Base-by-base conservation (phyloP, 257 asterid genomes). In the Nicotiana sylvestris region DNA sequence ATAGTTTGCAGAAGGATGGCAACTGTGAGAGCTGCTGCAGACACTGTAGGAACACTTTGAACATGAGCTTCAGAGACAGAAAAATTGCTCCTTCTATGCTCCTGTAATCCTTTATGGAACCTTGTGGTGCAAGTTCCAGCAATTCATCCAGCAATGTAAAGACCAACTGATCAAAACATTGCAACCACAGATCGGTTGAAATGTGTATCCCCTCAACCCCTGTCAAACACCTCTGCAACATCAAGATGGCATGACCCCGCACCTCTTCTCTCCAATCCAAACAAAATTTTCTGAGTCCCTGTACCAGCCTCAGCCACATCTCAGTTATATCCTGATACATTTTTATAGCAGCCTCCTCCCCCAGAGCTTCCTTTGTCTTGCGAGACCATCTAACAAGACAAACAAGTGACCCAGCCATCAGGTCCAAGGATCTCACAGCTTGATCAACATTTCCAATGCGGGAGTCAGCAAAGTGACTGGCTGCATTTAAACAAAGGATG, bases 281-380 rank as follows among this genome's bases (percentile, higher is more conserved):
- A 58, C 98, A 92, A 11, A 96, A 94, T 85, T 92, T 94, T 72
- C 95, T 89, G 49, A 96, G 85, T 61, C 95, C 97, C 84, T 92
- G 98, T 6, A 94, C 87, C 83, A 94, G 91, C 88, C 99, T 91
- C 91, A 92, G 83, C 99, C 99, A 96, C 99, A 96, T 96, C 80
- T 96, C 98, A 39, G 92, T 88, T 84, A 95, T 92, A 84, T 92
- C 98, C 87, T 90, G 91, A 53, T 94, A 91, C 93, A 95, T 86
- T 86, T 92, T 92, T n/a, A 72, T 27, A 25, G 89, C 90, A 66
- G 91, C 96, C 83, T 91, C 98, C 87, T 89, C 95, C 6, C 81
- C 91, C 15, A 84, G 89, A 51, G 90, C 93, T 87, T 94, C 97
- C 89, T 90, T 91, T 55, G 96, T 85, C 84, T 90, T 86, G 85